Evolutionary conservation across 2,329 filamentous ascomycete genomes (phyloP), one percentile per base, ranked within the genome.

Genomic region (Grosmannia clavigera): DNA sequence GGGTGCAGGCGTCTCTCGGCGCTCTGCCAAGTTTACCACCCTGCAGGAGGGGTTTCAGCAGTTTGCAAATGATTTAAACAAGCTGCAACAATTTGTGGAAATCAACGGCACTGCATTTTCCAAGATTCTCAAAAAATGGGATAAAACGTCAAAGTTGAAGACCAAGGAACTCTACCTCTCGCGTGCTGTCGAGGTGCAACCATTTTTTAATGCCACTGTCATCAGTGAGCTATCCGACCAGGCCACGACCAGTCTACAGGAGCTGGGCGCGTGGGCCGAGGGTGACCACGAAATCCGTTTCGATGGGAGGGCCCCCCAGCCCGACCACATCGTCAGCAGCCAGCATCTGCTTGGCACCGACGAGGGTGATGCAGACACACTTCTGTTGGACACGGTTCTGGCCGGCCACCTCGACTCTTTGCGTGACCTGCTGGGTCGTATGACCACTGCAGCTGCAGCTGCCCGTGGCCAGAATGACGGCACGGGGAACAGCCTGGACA

Each of bases 101-200:
- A 89, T 97, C 70, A 99, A 99, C 70, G 92, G 94, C 68, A 96
- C 90, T 1, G 94, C 92, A 19, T 96, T 97, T 72, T 96, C 92
- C 33, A 99, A 99, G 73, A 99, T 99, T 62, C 77, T 99, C 64
- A 99, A 99, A 76, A 99, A 99, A 82, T 99, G 94, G 94, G 94
- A 99, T 75, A 99, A 99, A 81, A 96, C 92, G 1, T 96, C 92
- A 66, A 99, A 97, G 80, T 97, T 92, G 58, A 92, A 92, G 72
- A 96, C 94, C 62, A 99, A 99, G 73, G 94, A 97, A 75, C 82
- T 97, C 50, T 99, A 97, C 70, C 84, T 99, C 43, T 95, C 95
- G 11, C 83, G 94, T 62, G 94, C 94, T 10, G 92, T 99, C 64
- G 94, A 99, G 72, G 92, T 97, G 9, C 94, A 97, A 69, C 94